A percentile compares a stretch with the other conserved stretches of the same genome.
Evolutionary conservation across 768 basidiomycete species (phyloP).

Genomic region (Phaeotremella fagi): DNA sequence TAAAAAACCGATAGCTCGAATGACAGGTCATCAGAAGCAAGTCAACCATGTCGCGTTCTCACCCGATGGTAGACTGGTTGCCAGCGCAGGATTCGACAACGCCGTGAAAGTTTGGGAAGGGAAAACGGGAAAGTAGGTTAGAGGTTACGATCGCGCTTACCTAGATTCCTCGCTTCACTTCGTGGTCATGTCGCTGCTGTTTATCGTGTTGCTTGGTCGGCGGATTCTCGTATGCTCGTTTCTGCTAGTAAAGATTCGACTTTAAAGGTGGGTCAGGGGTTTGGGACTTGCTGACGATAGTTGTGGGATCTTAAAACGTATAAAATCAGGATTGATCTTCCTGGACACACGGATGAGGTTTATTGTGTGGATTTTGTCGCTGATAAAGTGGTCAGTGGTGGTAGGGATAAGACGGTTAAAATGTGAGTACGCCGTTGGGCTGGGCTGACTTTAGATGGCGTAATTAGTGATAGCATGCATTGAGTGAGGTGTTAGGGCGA

Average conservation of each 20-base stretch:
- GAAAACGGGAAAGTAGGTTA: constrained; percentile 52
- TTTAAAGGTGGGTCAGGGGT: constrained; percentile 63
- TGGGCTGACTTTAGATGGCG: too few relatives aligned
- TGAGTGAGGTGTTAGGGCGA: too few relatives aligned
- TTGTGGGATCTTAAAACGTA: constrained; percentile 96
- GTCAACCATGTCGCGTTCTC: constrained; percentile 91
- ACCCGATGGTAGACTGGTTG: constrained; percentile 87
- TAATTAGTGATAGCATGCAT: too few relatives aligned
- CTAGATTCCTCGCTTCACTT: constrained; percentile 80
- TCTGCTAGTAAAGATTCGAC: constrained; percentile 96
- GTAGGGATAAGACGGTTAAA: constrained; percentile 82
- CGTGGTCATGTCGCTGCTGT: constrained; percentile 92
- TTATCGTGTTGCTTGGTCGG: constrained; percentile 91
- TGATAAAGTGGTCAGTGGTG: constrained; percentile 98
- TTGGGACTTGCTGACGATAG: constrained; percentile 49
- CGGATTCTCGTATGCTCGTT: constrained; percentile 83
- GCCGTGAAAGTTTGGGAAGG: constrained; percentile 89
- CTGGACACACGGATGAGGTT: constrained; percentile 95
- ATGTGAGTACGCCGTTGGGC: too few relatives aligned
- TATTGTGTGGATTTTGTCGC: constrained; percentile 99
- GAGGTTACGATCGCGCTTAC: background rate
- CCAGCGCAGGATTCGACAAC: constrained; percentile 85
- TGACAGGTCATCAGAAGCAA: constrained; percentile 93
- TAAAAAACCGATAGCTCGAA: constrained; percentile 66
- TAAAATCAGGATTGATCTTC: constrained; percentile 88